Evolutionary conservation across 2,329 filamentous ascomycete genomes (phyloP), one percentile per base, ranked within the genome.

Genomic region (Shiraia sp.): DNA sequence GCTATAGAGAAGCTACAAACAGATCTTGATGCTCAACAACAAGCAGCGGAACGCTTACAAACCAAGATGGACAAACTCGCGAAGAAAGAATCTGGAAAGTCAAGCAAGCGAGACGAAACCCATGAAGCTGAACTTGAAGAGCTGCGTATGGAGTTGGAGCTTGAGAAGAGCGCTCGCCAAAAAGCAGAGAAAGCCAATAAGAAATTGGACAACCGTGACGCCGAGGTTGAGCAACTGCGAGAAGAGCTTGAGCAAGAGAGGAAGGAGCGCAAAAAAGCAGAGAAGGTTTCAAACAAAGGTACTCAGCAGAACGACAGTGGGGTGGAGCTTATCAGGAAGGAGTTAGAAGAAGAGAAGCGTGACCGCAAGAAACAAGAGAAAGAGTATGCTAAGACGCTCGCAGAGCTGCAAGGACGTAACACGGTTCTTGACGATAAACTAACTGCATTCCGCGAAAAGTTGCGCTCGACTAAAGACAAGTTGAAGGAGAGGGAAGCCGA

Each of bases 341-440:
- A 81, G 47, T 62, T 83, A 10, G 66, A 72, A 12, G 73, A 72
- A 36, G 75, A 79, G 59, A 74, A 73, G 52, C 74, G 75, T 32
- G 76, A 78, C 39, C 75, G 74, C 13, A 70, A 80, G 41, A 79
- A 71, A 53, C 67, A 68, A 17, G 79, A 82, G 57, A 75, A 75
- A 42, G 75, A 77, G 23, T 69, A 66, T 26, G 77, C 82, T 39
- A 79, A 81, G 47, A 78, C 80, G 10, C 66, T 82, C 6, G 73
- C 77, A 3, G 83, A 87, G 48, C 79, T 80, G 32, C 80, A 86
- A 31, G 77, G 77, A 6, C 79, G 84, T 49, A 82, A 79, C 37
- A 77, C 83, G 4, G 75, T 82, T 10, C 75, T 90, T 1, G 86
- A 91, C 50, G 83, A 84, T 49, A 87, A 86, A 50, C 70, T 93